A percentile compares a stretch with the other conserved stretches of the same genome.
These are phyloP conservation scores for Stephanocyclus meneghinianus DNA, from an alignment of 352 stramenopile species.

Conservation along the genomic window DNA sequence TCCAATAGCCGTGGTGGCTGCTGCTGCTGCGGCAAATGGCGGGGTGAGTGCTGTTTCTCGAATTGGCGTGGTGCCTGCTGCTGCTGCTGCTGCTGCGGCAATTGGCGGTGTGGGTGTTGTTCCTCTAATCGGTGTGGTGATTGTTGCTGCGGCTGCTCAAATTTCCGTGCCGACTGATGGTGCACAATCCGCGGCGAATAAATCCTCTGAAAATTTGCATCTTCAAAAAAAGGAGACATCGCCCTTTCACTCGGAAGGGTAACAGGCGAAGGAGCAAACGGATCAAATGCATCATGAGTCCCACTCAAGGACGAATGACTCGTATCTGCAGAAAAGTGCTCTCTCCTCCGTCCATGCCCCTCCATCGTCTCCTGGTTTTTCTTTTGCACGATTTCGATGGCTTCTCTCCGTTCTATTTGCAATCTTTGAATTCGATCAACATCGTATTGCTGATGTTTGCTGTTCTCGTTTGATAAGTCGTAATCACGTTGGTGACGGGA, in stretches of 20 bases:
- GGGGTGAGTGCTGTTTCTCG: background rate
- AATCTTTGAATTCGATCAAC: background rate
- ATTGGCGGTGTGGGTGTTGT: background rate
- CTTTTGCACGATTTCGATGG: background rate
- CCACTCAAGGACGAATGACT: background rate
- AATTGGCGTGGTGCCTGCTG: background rate
- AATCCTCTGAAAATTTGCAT: background rate
- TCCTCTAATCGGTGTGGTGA: background rate
- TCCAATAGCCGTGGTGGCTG: background rate
- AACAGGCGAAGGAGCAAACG: slow-evolving; percentile 28
- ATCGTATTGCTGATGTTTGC: slow-evolving; percentile 2
- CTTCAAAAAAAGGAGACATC: background rate
- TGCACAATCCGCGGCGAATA: no score
- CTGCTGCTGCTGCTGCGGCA: background rate
- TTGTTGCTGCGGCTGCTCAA: background rate
- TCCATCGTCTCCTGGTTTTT: background rate
- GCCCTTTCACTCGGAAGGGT: background rate
- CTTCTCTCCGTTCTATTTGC: background rate
- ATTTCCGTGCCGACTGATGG: background rate
- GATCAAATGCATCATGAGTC: slow-evolving; percentile 22
- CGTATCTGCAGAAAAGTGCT: background rate
- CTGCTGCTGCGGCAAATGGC: no score
- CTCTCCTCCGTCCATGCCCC: background rate
- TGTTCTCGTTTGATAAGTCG: background rate
- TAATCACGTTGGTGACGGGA: background rate